Evolutionary conservation across 2,329 filamentous ascomycete genomes (phyloP).

Genomic region (Venturia pyrina): DNA sequence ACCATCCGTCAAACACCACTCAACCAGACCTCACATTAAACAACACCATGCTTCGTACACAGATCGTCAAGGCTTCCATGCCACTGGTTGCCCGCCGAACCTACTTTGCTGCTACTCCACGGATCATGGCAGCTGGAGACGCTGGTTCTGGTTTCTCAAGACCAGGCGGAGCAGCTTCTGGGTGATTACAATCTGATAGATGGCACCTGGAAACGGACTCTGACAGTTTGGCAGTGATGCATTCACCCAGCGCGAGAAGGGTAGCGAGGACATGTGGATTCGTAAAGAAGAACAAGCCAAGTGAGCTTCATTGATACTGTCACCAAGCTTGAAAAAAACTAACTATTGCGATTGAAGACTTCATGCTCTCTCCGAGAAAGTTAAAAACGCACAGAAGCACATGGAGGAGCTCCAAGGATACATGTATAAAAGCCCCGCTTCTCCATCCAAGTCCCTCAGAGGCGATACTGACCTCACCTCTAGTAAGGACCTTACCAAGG

Average conservation of each 20-base stretch:
- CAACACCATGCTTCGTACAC: slow-evolving; percentile 8
- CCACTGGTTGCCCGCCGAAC: slow-evolving; percentile 19
- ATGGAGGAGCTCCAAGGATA: slow-evolving; percentile 10
- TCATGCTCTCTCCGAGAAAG: background rate
- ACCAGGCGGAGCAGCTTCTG: slow-evolving; percentile 28
- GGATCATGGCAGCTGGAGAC: slow-evolving; percentile 34
- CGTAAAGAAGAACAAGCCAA: slow-evolving; percentile 83
- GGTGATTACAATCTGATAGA: slow-evolving; percentile 20
- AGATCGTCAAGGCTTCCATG: background rate
- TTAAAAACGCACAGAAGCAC: slow-evolving; percentile 7
- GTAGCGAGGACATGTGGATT: slow-evolving; percentile 77
- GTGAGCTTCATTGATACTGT: slow-evolving; percentile 24
- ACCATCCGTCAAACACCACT: background rate
- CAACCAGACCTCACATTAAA: background rate
- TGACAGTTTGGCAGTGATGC: slow-evolving; percentile 54
- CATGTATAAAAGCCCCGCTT: background rate
- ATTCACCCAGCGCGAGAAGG: slow-evolving; percentile 86
- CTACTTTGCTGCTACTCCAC: slow-evolving; percentile 31
- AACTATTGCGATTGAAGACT: background rate
- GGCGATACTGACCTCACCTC: background rate
- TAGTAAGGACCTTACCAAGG: background rate
- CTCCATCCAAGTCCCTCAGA: background rate
- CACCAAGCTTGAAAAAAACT: slow-evolving; percentile 10
- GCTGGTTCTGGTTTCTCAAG: slow-evolving; percentile 24
- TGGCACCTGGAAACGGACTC: background rate